Base-by-base conservation (phyloP, 306 rosid genomes). In the Inga oerstediana region DNA sequence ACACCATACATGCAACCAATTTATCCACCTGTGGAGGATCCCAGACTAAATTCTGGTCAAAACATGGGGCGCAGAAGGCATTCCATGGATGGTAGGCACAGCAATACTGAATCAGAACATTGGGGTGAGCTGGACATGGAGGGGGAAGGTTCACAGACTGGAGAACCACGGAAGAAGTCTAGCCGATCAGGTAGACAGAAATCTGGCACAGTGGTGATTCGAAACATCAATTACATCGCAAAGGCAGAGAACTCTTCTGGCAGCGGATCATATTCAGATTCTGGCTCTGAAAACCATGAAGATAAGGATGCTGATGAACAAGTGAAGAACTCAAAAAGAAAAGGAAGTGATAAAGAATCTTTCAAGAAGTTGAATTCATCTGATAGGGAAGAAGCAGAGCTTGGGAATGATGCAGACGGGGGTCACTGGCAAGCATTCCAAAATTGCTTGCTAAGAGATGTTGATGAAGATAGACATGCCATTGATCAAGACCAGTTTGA, bases 391-490 rank as follows among this genome's bases (percentile, higher is more conserved):
- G 91, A 87, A 84, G 62, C 65, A 12, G 74, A 70, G 75, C 80
- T 73, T n/a, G 91, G 71, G 74, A 89, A 85, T 78, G 94, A 91
- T 37, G 89, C 83, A 78, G 93, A 91, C 41, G 97, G 91, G 51
- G 90, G 92, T 34, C 91, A 90, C 66, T 97, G 99, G 99, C 91
- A 91, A 84, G 99, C 98, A 68, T 97, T 97, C 81, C 95, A 97
- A 81, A 94, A 79, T 75, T 92, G 92, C 86, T 88, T 97, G 84
- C 93, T 97, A n/a, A 87, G 92, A 84, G 97, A 97, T 91, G 97
- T 84, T 75, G 93, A 92, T 88, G 95, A 90, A 44, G 94, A 92
- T 56, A 90, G 89, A 78, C 92, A 58, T 72, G 84, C 76, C 76
- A 86, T 86, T 86, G 95, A 89, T 84, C 92, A 90, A 80, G 90